Percentiles rank a stretch among this genome's conserved stretches.
These are phyloP conservation scores for Phenoliferia sp. DNA, from an alignment of 1,284 basidiomycete species.

Conservation along the genomic window DNA sequence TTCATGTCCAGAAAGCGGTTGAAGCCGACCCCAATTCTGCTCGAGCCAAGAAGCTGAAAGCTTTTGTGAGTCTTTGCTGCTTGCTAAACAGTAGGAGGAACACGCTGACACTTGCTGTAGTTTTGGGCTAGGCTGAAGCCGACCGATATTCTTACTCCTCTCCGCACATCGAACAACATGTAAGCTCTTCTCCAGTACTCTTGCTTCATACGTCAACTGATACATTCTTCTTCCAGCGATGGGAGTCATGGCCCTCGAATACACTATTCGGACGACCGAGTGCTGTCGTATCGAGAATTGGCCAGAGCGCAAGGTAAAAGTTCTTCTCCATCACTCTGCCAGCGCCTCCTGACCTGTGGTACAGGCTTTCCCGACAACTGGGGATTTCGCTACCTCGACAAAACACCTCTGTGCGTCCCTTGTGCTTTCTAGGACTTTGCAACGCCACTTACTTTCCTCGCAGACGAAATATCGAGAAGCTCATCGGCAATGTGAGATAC, in stretches of 20 bases:
- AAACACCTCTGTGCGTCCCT: background rate
- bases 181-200: background rate
- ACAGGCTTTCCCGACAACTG: background rate
- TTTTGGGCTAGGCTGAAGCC: background rate
- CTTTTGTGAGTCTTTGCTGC: background rate
- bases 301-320: background rate
- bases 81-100: background rate
- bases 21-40: background rate
- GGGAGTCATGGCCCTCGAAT: background rate
- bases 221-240: background rate
- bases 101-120: too few species aligned
- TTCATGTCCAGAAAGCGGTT: background rate
- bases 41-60: background rate
- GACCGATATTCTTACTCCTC: background rate
- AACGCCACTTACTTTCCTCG: background rate
- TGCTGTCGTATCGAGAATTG: background rate
- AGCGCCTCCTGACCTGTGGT: background rate
- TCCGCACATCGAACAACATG: background rate
- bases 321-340: background rate
- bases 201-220: background rate
- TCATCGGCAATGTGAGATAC: background rate
- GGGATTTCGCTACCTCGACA: background rate
- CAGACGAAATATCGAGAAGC: background rate
- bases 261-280: background rate
- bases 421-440: background rate